phyloP scores from a whole-genome alignment of 116 monocot species.

The Papilionanthe hybrid region DNA sequence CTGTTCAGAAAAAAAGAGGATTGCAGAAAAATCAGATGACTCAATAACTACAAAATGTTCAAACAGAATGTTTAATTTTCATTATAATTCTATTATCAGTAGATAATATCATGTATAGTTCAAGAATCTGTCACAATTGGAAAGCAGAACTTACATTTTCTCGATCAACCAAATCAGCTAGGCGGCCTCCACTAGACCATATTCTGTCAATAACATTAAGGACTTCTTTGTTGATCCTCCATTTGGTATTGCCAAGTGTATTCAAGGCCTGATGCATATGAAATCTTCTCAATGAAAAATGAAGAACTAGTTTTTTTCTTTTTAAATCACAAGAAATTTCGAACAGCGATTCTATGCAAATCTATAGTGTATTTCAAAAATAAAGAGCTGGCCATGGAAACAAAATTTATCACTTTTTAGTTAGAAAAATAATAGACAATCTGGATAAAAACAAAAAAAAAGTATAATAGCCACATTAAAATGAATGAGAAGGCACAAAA shows the following conservation, averaged over 20 bases:
- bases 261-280: constrained; percentile 34
- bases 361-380: not conserved
- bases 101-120: not conserved
- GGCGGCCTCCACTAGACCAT: constrained; percentile 53
- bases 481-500: not conserved
- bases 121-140: not conserved
- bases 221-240: constrained; percentile 51
- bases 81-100: not conserved
- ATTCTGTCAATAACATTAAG: constrained; percentile 51
- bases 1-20: constrained; percentile 15
- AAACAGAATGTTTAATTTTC: not conserved
- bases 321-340: not conserved
- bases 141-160: constrained; percentile 29
- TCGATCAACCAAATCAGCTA: constrained; percentile 52
- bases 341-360: not conserved
- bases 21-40: not conserved
- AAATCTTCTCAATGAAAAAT: not conserved
- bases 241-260: constrained; percentile 48
- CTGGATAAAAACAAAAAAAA: not conserved
- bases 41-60: not conserved
- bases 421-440: not conserved
- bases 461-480: not conserved
- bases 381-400: not conserved
- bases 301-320: not conserved
- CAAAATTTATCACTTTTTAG: not conserved